These are phyloP conservation scores for Carex scoparia DNA, from an alignment of 176 grass and related monocot genomes.

Conservation along the genomic window DNA sequence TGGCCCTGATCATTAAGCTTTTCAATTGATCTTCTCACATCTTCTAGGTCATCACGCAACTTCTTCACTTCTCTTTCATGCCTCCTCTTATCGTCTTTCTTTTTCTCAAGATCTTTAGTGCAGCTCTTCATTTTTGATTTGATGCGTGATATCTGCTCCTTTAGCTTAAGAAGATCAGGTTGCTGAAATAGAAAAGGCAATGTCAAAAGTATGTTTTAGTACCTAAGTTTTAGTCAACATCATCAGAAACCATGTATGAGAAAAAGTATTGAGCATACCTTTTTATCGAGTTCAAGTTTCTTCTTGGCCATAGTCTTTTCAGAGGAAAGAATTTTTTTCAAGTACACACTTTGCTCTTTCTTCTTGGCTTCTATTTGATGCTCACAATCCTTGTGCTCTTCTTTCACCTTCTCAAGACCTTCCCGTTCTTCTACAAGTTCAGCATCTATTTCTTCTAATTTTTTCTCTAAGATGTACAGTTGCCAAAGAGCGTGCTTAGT, in stretches of 20 bases:
- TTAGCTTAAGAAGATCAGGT: conserved; percentile 91
- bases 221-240: not conserved
- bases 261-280: conserved; percentile 38
- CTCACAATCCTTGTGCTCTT: conserved; percentile 56
- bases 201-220: not conserved
- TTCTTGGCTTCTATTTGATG: conserved; percentile 61
- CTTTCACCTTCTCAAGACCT: conserved; percentile 52
- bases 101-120: conserved; percentile 89
- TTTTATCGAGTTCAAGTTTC: conserved; percentile 87
- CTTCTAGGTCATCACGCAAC: conserved; percentile 66
- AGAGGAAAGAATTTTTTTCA: conserved; percentile 73
- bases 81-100: conserved; percentile 85
- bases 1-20: conserved; percentile 66
- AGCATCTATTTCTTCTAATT: conserved; percentile 55
- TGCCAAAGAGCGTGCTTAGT: conserved; percentile 87
- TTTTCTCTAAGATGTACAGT: conserved; percentile 80
- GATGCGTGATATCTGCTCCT: conserved; percentile 89
- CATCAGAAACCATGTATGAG: conserved; percentile 1
- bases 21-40: conserved; percentile 55
- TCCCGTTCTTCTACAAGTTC: conserved; percentile 69
- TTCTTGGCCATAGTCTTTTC: conserved; percentile 86
- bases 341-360: conserved; percentile 82
- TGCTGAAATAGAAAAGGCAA: conserved; percentile 52
- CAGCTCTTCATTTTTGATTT: conserved; percentile 98
- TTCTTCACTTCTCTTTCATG: conserved; percentile 64